Percentiles rank a stretch among this genome's conserved stretches.
phyloP scores from a whole-genome alignment of 768 basidiomycete genomes.

The Vararia minispora region DNA sequence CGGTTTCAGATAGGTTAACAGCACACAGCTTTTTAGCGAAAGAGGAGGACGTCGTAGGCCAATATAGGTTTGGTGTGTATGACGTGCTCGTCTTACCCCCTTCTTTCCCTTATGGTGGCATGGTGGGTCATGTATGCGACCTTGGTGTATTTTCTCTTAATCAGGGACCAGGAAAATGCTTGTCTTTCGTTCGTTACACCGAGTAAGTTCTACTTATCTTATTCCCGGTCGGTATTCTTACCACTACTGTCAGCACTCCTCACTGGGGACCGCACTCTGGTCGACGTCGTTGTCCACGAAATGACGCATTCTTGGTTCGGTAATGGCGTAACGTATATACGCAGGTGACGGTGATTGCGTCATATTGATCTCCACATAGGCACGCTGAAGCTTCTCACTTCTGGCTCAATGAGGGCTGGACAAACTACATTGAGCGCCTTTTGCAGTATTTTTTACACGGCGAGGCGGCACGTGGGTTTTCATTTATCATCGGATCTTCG shows the following conservation, averaged over 20 bases:
- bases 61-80: conserved; percentile 81
- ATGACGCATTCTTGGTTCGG: conserved; percentile 85
- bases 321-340: conserved; percentile 68
- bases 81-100: conserved; percentile 84
- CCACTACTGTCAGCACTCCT: conserved; percentile 45
- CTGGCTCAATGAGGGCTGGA: conserved; percentile 92
- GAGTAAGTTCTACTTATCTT: conserved; percentile 32
- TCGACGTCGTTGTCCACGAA: conserved; percentile 87
- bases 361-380: conserved; percentile 18
- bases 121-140: conserved; percentile 34
- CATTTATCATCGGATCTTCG: conserved; percentile 67
- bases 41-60: conserved; percentile 63
- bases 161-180: conserved; percentile 60
- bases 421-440: conserved; percentile 84
- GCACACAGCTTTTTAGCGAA: conserved; percentile 54
- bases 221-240: conserved; percentile 1
- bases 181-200: conserved; percentile 85
- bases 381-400: conserved; percentile 70
- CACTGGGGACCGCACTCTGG: conserved; percentile 76
- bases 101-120: conserved; percentile 88
- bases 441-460: conserved; percentile 60
- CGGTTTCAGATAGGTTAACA: neutral
- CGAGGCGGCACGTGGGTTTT: conserved; percentile 69
- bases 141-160: conserved; percentile 4
- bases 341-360: neutral